Base-by-base conservation (phyloP, 2,329 filamentous ascomycete species). In the Arthrobotrys entomopaga region DNA sequence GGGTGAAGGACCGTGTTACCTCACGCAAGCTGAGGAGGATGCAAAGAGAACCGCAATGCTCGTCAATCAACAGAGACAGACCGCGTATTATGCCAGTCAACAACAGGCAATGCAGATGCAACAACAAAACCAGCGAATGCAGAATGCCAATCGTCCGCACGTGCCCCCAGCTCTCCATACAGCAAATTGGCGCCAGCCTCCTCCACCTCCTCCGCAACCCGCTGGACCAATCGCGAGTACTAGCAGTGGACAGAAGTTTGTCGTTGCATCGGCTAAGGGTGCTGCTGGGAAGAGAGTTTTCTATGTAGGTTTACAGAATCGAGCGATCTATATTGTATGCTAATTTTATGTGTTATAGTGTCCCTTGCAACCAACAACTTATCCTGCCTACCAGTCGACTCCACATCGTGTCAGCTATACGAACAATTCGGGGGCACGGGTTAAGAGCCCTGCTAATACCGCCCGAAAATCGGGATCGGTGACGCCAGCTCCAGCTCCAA, bases 341-440 rank as follows among this genome's bases (percentile, higher is more conserved):
- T 57, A 61, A 65, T 24, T 13, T 26, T 52, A 48, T 24, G 2
- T 48, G 6, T 1, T 19, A 48, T 56, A 73, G 69, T 66, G 69
- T 34, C 69, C 63, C 34, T 49, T 73, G 20, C 69, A 73, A 50
- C 69, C 69, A 2, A 73, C 61, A 11, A 61, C 48, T n/a, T 66
- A 57, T 61, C 69, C 65, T 20, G 58, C 15, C 42, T 63, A 66
- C 11, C 69, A 73, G 40, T 46, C 52, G 1, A 52, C 69, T 5
- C 64, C 69, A 3, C 69, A 73, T 22, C 54, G 69, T 16, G 69
- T 73, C 42, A 73, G 69, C 34, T 73, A 73, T 38, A 73, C 52
- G 10, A 58, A 22, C 19, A 50, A 48, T 34, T 20, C 26, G 40
- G 52, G 52, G 13, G 22, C n/a, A 13, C 50, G 50, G 22, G 40